Conservation (phyloP, 495 filamentous ascomycete species). For the Aspergillus haitiensis region DNA sequence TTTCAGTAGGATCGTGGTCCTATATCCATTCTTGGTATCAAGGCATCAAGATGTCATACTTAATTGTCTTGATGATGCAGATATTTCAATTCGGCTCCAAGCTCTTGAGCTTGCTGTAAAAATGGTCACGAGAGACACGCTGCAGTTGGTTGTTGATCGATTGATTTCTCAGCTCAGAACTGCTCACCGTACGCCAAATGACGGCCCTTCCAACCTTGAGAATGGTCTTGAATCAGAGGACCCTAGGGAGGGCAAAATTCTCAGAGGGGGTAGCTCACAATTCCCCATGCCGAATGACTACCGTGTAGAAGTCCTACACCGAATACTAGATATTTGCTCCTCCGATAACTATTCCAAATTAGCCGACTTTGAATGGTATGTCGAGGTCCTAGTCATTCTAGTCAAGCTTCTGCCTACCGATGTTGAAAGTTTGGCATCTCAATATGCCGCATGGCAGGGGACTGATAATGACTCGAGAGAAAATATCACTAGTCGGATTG, state of each 20-base stretch:
- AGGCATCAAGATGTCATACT: conserved; percentile 94
- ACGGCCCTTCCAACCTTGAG: conserved; percentile 2
- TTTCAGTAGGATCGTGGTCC: conserved; percentile 87
- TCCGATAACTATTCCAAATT: conserved; percentile 82
- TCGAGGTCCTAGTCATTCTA: conserved; percentile 78
- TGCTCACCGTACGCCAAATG: conserved; percentile 34
- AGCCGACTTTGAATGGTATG: conserved; percentile 94
- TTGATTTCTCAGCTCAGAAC: conserved; percentile 78
- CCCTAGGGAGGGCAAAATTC: conserved; percentile 2
- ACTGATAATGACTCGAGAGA: conserved; percentile 19
- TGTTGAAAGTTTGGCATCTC: conserved; percentile 26
- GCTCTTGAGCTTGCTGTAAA: conserved; percentile 86
- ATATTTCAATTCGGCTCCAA: conserved; percentile 94
- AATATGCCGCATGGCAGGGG: conserved; percentile 21
- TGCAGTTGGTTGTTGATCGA: conserved; percentile 79
- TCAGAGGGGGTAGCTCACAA: conserved; percentile 29
- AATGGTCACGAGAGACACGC: conserved; percentile 84
- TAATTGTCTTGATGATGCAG: conserved; percentile 89
- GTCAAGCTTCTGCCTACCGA: conserved; percentile 62
- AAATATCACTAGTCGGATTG: conserved; percentile 66
- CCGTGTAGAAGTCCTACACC: conserved; percentile 69
- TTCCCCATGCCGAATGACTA: conserved; percentile 74
- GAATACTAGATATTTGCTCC: conserved; percentile 89
- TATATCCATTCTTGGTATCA: conserved; percentile 82
- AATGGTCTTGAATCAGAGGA: conserved; percentile 4